phyloP scores from a whole-genome alignment of 257 asterid genomes.

The Ophiorrhiza pumila region DNA sequence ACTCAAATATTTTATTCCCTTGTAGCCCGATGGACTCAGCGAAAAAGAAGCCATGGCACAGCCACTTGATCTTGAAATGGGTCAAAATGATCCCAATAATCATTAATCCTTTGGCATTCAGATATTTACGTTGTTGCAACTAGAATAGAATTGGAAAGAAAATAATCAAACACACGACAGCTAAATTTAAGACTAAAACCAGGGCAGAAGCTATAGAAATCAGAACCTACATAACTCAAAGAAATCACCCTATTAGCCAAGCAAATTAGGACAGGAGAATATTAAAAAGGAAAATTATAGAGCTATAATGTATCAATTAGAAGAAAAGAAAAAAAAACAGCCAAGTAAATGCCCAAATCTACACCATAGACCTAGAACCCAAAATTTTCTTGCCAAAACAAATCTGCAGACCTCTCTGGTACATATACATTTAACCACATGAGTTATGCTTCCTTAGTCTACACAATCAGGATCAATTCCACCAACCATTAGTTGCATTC shows the following conservation, averaged over 20 bases:
- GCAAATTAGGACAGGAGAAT: not conserved
- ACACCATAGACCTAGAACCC: not conserved
- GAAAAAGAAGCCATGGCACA: not conserved
- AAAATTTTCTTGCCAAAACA: not conserved
- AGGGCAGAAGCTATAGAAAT: not conserved
- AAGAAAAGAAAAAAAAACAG: not conserved
- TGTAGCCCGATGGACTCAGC: not conserved
- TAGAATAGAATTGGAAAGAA: not conserved
- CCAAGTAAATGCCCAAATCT: not conserved
- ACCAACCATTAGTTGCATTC: not conserved
- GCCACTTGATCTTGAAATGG: not conserved
- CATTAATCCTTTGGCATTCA: not conserved
- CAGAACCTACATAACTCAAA: not conserved
- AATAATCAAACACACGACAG: not conserved
- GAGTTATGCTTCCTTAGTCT: not conserved
- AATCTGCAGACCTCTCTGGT: not conserved
- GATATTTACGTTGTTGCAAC: not conserved
- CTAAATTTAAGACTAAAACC: not conserved
- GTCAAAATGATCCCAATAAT: not conserved
- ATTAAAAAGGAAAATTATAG: too few species aligned
- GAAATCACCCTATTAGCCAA: not conserved
- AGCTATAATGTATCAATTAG: not conserved
- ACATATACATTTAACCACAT: not conserved
- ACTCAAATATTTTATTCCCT: not conserved
- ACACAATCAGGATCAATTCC: not conserved